A percentile compares a stretch with the other conserved stretches of the same genome.
Conservation (phyloP, 2,329 filamentous ascomycete genomes). For the Trichoderma koningiopsis region DNA sequence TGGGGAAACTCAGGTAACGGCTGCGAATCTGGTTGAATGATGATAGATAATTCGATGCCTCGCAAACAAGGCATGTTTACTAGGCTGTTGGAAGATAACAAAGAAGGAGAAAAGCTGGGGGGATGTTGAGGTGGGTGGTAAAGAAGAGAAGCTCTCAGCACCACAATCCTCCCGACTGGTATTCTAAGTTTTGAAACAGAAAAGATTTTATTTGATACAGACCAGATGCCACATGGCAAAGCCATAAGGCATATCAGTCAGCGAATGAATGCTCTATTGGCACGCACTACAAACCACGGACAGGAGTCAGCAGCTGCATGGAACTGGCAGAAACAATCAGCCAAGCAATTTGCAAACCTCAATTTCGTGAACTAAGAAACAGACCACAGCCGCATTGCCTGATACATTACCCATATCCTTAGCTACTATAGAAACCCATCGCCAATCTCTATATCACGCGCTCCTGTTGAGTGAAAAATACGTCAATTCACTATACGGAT, state of each 20-base stretch:
- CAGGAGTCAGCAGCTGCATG: neutral
- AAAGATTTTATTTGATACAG: neutral
- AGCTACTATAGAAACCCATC: neutral
- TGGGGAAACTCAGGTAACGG: constrained; percentile 58
- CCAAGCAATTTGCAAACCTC: neutral
- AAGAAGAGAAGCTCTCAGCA: neutral
- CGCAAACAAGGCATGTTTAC: constrained; percentile 52
- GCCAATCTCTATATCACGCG: neutral
- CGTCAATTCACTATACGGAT: too few species aligned
- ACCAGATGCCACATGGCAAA: neutral
- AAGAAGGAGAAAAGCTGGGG: neutral
- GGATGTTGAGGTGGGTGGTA: neutral
- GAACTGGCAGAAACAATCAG: neutral
- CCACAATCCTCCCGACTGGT: neutral
- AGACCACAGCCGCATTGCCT: neutral
- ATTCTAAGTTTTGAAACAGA: neutral
- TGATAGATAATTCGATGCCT: constrained; percentile 51
- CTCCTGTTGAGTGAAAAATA: constrained; percentile 53
- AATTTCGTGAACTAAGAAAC: neutral
- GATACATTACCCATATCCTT: neutral
- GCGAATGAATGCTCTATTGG: neutral
- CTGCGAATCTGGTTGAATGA: constrained; percentile 40
- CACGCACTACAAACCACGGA: neutral
- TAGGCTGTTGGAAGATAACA: too few species aligned
- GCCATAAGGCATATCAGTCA: neutral